phyloP scores from a whole-genome alignment of 2,329 filamentous ascomycete species.

The Calonectria montana region DNA sequence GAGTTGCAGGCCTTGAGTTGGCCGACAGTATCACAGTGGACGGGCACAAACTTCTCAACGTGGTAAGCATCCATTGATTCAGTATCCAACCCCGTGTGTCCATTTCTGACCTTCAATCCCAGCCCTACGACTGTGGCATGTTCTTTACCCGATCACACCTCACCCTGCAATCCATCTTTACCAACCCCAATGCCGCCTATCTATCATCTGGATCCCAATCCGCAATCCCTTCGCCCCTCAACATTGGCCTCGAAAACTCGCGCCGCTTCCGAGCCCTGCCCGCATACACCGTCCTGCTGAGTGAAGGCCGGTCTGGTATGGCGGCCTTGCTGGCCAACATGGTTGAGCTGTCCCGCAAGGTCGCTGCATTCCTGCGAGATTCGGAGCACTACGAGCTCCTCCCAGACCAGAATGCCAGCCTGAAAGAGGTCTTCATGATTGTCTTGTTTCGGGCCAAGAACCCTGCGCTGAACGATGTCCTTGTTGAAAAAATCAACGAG shows the following conservation, averaged over 20 bases:
- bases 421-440: slow-evolving; percentile 69
- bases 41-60: slow-evolving; percentile 92
- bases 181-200: slow-evolving; percentile 89
- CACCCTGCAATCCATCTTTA: slow-evolving; percentile 73
- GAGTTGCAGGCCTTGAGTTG: slow-evolving; percentile 75
- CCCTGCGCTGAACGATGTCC: slow-evolving; percentile 66
- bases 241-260: slow-evolving; percentile 91
- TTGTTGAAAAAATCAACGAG: slow-evolving; percentile 80
- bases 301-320: slow-evolving; percentile 79
- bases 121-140: slow-evolving; percentile 92
- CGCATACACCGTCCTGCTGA: slow-evolving; percentile 82
- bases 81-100: background rate
- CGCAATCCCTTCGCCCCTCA: slow-evolving; percentile 81
- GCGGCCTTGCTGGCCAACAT: slow-evolving; percentile 77
- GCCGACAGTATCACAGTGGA: slow-evolving; percentile 91
- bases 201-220: slow-evolving; percentile 60
- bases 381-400: slow-evolving; percentile 75
- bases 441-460: slow-evolving; percentile 83
- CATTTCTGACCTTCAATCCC: slow-evolving; percentile 20
- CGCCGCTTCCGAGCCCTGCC: slow-evolving; percentile 91
- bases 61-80: slow-evolving; percentile 62
- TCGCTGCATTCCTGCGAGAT: slow-evolving; percentile 72
- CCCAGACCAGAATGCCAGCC: slow-evolving; percentile 57
- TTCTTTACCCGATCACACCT: slow-evolving; percentile 78
- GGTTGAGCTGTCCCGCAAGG: slow-evolving; percentile 74